Evolutionary conservation across 768 basidiomycete species (phyloP).

Genomic region (Tricholoma sp.): DNA sequence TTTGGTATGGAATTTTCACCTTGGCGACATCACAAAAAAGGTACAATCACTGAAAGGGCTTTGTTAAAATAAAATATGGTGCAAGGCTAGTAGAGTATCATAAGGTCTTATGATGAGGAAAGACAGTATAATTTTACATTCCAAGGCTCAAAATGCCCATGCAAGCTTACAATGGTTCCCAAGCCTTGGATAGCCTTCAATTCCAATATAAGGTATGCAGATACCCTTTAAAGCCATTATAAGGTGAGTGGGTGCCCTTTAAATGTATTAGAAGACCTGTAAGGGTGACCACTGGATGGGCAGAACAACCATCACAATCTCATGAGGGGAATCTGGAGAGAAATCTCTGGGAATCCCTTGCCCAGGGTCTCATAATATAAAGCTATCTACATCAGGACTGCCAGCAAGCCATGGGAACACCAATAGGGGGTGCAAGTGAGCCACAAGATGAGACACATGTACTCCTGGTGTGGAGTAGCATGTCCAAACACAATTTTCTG

Average conservation of each 20-base stretch:
- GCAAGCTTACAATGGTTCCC: background rate
- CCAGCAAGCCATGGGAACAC: no score
- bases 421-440: no score
- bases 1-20: no score
- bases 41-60: background rate
- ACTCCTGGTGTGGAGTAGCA: no score
- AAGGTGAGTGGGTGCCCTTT: background rate
- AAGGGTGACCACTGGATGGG: no score
- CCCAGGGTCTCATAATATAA: no score
- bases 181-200: background rate
- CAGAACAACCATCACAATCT: background rate
- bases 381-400: no score
- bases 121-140: constrained; percentile 1
- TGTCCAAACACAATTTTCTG: no score
- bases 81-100: background rate
- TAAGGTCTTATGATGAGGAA: background rate
- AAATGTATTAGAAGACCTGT: background rate
- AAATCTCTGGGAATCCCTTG: no score
- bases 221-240: background rate
- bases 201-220: background rate
- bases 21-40: background rate
- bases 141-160: background rate
- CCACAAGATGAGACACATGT: no score
- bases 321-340: no score
- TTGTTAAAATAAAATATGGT: background rate